These are phyloP conservation scores for Verticillium isaacii DNA, from an alignment of 2,329 filamentous ascomycete species.

Conservation along the genomic window DNA sequence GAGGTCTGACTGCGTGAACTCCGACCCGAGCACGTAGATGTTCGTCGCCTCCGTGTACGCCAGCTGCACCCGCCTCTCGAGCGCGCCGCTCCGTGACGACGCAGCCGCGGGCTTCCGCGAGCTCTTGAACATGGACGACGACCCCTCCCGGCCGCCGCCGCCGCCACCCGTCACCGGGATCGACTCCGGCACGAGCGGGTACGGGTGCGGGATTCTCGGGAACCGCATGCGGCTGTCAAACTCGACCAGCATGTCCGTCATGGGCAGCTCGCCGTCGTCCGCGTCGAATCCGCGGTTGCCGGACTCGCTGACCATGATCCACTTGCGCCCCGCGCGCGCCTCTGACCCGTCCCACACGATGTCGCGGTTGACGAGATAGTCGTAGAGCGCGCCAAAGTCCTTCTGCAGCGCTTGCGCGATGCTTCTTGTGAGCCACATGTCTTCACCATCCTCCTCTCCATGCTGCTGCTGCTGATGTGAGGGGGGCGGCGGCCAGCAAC, in stretches of 20 bases:
- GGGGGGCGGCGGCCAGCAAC: slow-evolving; percentile 54
- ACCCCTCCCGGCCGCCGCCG: slow-evolving; percentile 16
- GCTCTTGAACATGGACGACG: slow-evolving; percentile 21
- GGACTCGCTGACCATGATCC: slow-evolving; percentile 53
- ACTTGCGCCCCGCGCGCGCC: slow-evolving; percentile 56
- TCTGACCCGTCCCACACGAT: slow-evolving; percentile 61
- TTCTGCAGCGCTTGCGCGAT: slow-evolving; percentile 53
- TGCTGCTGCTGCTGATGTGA: slow-evolving; percentile 6
- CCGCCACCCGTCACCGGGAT: slow-evolving; percentile 25
- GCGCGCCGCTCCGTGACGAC: slow-evolving; percentile 16
- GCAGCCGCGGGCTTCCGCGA: slow-evolving; percentile 21
- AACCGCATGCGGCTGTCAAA: slow-evolving; percentile 60
- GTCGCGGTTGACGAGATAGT: slow-evolving; percentile 65
- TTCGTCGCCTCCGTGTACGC: slow-evolving; percentile 58
- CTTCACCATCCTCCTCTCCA: slow-evolving; percentile 19
- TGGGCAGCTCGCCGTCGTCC: slow-evolving; percentile 49
- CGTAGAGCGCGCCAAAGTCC: slow-evolving; percentile 66
- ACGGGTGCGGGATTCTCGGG: slow-evolving; percentile 64
- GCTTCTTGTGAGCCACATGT: slow-evolving; percentile 57
- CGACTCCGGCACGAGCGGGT: slow-evolving; percentile 57
- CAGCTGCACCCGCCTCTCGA: slow-evolving; percentile 48
- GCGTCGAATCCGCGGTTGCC: slow-evolving; percentile 42
- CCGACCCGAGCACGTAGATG: slow-evolving; percentile 49
- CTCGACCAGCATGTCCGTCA: slow-evolving; percentile 61
- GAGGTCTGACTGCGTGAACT: slow-evolving; percentile 47